These are phyloP conservation scores for Prunus yedoensis DNA, from an alignment of 331 rosid genomes.

Conservation along the genomic window DNA sequence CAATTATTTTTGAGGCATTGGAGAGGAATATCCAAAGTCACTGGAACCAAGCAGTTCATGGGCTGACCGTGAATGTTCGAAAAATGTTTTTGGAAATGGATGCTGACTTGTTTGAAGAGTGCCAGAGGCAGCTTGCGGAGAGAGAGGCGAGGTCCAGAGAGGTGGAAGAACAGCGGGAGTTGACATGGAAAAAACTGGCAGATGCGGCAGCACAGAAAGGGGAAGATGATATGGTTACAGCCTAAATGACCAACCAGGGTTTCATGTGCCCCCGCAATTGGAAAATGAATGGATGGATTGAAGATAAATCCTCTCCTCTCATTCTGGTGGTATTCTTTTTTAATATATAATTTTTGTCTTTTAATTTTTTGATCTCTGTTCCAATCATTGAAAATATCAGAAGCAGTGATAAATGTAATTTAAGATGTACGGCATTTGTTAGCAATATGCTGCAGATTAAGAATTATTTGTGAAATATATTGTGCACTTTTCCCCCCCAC, in stretches of 20 bases:
- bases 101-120: conserved; percentile 82
- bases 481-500: conserved; percentile 15
- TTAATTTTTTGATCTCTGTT: conserved; percentile 43
- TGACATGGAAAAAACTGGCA: conserved; percentile 81
- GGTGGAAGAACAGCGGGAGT: conserved; percentile 65
- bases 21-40: conserved; percentile 82
- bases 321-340: conserved; percentile 58
- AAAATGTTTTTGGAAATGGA: conserved; percentile 96
- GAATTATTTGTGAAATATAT: conserved; percentile 66
- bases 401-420: conserved; percentile 68
- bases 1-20: conserved; percentile 76
- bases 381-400: conserved; percentile 50
- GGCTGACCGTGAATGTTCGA: conserved; percentile 79
- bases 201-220: conserved; percentile 72
- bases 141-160: conserved; percentile 62
- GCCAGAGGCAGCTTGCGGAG: conserved; percentile 72
- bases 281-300: conserved; percentile 33
- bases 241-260: not conserved
- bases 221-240: conserved; percentile 61
- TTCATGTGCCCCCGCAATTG: conserved; percentile 1
- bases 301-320: conserved; percentile 46
- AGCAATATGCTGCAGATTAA: conserved; percentile 63
- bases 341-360: conserved; percentile 30
- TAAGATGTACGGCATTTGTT: conserved; percentile 54
- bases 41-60: conserved; percentile 97